Percentiles rank a stretch among this genome's conserved stretches.
Conservation (phyloP, 2,329 filamentous ascomycete genomes). For the Ophiostoma sp. region DNA sequence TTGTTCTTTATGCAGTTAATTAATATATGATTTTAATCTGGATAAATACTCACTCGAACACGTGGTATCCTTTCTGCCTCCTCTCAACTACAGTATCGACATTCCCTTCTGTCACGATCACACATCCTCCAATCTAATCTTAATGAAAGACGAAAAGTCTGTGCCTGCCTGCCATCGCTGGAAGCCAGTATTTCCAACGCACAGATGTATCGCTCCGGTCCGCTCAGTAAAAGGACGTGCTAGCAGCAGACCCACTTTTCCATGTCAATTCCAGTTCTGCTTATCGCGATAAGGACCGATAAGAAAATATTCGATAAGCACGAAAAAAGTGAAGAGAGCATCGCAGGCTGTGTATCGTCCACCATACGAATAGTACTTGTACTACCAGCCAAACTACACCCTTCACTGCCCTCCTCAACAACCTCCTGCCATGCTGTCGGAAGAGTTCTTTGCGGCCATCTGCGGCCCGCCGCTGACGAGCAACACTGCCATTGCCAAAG, state of each 20-base stretch:
- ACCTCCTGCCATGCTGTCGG: constrained; percentile 46
- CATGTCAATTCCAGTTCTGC: background rate
- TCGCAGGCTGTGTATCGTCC: background rate
- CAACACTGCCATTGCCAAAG: constrained; percentile 54
- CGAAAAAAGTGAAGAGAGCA: constrained; percentile 14
- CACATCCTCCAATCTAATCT: too few relatives aligned
- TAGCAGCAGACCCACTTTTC: background rate
- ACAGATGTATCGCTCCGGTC: background rate
- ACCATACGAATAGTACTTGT: background rate
- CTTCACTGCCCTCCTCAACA: background rate
- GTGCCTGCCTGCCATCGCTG: too few relatives aligned
- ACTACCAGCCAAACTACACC: background rate
- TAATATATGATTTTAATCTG: too few relatives aligned
- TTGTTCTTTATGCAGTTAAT: too few relatives aligned
- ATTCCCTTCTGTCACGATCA: too few relatives aligned
- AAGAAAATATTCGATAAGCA: constrained; percentile 6
- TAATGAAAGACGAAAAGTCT: too few relatives aligned
- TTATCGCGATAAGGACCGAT: background rate
- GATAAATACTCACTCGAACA: too few relatives aligned
- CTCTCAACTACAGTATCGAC: too few relatives aligned
- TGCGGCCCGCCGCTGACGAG: constrained; percentile 53
- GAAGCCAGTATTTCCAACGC: too few relatives aligned
- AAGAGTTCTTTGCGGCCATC: constrained; percentile 55
- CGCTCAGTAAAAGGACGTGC: background rate
- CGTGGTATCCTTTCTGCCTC: too few relatives aligned